Conservation (phyloP, 2,329 filamentous ascomycete species). For the Xylariaceae sp. region DNA sequence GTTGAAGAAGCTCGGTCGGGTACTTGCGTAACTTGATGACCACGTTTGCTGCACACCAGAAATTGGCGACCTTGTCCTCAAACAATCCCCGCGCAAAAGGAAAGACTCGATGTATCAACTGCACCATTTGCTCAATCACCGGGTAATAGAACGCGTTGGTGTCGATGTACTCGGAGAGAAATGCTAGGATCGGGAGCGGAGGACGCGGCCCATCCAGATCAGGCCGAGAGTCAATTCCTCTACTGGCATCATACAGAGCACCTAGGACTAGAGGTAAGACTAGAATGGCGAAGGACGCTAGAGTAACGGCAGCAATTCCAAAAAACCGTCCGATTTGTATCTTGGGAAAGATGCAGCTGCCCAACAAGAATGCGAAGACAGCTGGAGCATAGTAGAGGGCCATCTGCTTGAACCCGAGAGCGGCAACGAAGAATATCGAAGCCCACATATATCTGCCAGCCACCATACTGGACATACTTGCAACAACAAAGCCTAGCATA, state of each 20-base stretch:
- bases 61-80: constrained; percentile 97
- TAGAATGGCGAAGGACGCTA: constrained; percentile 68
- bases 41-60: constrained; percentile 92
- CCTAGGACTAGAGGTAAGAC: constrained; percentile 72
- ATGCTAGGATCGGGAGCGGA: constrained; percentile 58
- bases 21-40: constrained; percentile 81
- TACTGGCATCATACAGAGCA: constrained; percentile 63
- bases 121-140: constrained; percentile 70
- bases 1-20: constrained; percentile 67
- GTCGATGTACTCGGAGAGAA: constrained; percentile 56
- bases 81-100: constrained; percentile 94
- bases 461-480: constrained; percentile 82
- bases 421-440: constrained; percentile 87
- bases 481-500: constrained; percentile 88
- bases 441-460: constrained; percentile 83
- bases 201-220: constrained; percentile 55
- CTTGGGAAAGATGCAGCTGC: constrained; percentile 74
- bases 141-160: constrained; percentile 68
- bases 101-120: constrained; percentile 88
- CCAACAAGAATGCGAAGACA: constrained; percentile 87
- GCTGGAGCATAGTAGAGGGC: constrained; percentile 93
- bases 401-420: constrained; percentile 99
- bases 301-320: constrained; percentile 69
- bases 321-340: constrained; percentile 66
- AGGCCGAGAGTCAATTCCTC: constrained; percentile 54